A percentile compares a stretch with the other conserved stretches of the same genome.
These are phyloP conservation scores for Kodamaea ohmeri DNA, from an alignment of 1,139 yeast species.

Conservation along the genomic window DNA sequence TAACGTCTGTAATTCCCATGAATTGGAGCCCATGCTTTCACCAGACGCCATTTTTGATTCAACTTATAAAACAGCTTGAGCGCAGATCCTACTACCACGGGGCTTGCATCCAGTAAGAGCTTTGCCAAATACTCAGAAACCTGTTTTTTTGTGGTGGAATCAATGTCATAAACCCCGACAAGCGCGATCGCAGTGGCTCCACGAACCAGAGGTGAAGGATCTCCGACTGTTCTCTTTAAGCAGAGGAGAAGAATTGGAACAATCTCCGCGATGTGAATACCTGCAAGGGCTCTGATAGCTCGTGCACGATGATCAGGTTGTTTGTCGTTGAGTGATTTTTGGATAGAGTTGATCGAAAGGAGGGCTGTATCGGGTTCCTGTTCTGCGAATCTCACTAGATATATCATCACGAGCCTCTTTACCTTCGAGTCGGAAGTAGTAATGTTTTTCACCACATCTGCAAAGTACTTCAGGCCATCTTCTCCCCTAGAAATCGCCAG, in stretches of 20 bases:
- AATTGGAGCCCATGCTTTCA: constrained; percentile 48
- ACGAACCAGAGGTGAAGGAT: constrained; percentile 76
- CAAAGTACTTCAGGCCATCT: constrained; percentile 63
- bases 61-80: constrained; percentile 55
- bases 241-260: constrained; percentile 76
- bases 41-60: constrained; percentile 20
- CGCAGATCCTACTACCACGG: constrained; percentile 69
- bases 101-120: constrained; percentile 62
- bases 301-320: constrained; percentile 66
- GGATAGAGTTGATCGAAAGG: constrained; percentile 86
- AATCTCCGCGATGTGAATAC: constrained; percentile 75
- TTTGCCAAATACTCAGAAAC: constrained; percentile 49
- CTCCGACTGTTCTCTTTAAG: constrained; percentile 64
- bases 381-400: constrained; percentile 76
- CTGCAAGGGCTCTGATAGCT: constrained; percentile 76
- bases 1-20: constrained; percentile 71
- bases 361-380: constrained; percentile 85
- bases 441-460: constrained; percentile 87
- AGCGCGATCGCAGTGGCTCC: constrained; percentile 78
- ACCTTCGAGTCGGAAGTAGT: constrained; percentile 69
- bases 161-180: constrained; percentile 55
- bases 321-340: constrained; percentile 72
- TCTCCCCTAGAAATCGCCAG: constrained; percentile 64
- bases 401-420: constrained; percentile 74
- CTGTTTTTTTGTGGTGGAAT: constrained; percentile 29